Base-by-base conservation (phyloP, 805 yeast species). In the Wickerhamomyces alni region DNA sequence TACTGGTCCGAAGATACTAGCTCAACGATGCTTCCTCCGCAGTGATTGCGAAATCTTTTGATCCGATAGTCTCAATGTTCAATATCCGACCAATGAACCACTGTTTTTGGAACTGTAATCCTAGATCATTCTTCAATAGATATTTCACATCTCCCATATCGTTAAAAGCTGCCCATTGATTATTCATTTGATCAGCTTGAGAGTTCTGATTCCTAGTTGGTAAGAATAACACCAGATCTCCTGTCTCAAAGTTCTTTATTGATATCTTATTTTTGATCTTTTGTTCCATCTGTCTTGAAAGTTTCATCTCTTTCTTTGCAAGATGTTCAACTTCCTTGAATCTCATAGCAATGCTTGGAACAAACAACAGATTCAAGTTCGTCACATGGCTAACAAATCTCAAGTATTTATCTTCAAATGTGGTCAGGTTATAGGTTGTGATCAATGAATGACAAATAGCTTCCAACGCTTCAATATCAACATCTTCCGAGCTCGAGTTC, bases 91-190 rank as follows among this genome's bases (percentile, higher is more conserved):
- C 95, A 26, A 91, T 80, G 53, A 89, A 70, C 91, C 96, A 91
- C 48, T 89, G 96, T 39, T 81, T 75, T 25, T 63, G 68, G 10
- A 59, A 59, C 17, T 56, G 49, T 17, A 68, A 50, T 1, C 53
- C 52, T 13, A 66, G 56, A 12, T 62, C 62, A 35, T 68, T 66
- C 37, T 77, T 75, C 46, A 91, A 63, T 53, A 88, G 82, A 57
- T 78, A 88, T 57, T 89, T 88, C 1, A 94, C 93, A 1, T 87
- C 82, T 2, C 91, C 95, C 40, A 85, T 72, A 12, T 67, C 75
- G 48, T 93, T 89, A 65, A 91, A 91, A 1, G 95, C 95, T 0
- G 96, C 96, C 98, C 98, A 91, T 28, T 46, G 46, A 15, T 27
- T 42, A 5, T 35, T 35, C 2, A 25, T 19, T 2, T 46, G 40